Evolutionary conservation across 176 grass and related monocot species (phyloP).

Genomic region (Paspalum notatum): DNA sequence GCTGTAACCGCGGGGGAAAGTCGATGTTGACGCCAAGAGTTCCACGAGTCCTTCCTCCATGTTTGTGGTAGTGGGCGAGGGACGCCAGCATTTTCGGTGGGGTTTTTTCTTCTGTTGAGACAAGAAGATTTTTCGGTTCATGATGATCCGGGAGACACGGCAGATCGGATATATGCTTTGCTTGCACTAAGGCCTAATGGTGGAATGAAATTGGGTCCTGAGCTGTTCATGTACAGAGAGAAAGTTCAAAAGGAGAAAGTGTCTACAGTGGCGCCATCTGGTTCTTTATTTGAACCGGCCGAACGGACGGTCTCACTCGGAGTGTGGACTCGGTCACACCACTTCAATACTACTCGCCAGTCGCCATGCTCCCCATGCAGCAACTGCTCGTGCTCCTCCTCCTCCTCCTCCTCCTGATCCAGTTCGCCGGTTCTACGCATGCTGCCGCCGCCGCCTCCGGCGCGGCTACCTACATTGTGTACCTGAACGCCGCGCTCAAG

Average conservation of each 20-base stretch:
- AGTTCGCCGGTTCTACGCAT: background rate
- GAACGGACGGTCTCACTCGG: background rate
- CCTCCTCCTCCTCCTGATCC: background rate
- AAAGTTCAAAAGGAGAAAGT: background rate
- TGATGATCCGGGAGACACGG: background rate
- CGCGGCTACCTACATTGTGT: slow-evolving; percentile 73
- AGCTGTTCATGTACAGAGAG: background rate
- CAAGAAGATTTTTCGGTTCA: background rate
- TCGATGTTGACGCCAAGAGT: slow-evolving; percentile 40
- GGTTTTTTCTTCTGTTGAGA: too few species aligned
- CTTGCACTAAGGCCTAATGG: slow-evolving; percentile 8
- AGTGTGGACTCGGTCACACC: background rate
- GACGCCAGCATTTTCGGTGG: too few species aligned
- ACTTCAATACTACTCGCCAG: slow-evolving; percentile 26
- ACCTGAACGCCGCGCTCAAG: slow-evolving; percentile 64
- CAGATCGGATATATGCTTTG: slow-evolving; percentile 23
- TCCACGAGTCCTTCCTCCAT: background rate
- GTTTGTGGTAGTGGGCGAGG: background rate
- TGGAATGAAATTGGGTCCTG: background rate
- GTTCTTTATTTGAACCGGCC: slow-evolving; percentile 53
- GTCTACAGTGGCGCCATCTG: slow-evolving; percentile 16
- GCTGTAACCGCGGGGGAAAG: slow-evolving; percentile 21
- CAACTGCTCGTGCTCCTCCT: background rate
- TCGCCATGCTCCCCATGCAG: slow-evolving; percentile 48
- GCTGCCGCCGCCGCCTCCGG: background rate